Evolutionary conservation across 805 yeast species (phyloP), one percentile per base, ranked within the genome.

Genomic region (Metschnikowia koreensis): DNA sequence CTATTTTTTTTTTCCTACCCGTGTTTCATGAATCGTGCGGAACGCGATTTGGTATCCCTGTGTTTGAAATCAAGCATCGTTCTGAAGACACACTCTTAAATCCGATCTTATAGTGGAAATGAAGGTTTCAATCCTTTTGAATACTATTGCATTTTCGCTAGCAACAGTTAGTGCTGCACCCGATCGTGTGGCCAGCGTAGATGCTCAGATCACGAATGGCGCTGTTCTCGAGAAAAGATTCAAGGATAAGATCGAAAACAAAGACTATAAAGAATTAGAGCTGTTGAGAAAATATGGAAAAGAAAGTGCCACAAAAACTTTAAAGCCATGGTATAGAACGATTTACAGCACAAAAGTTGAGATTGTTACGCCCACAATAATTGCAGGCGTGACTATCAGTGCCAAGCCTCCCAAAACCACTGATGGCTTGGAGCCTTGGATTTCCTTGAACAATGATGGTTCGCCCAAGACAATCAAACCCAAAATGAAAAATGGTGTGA

Each of bases 381-480:
- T 84, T 56, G 85, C 76, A 12, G 86, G 86, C 16, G 80, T 84
- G 54, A 83, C 88, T 0, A 80, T 84, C 64, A 74, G 79, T 50
- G 82, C 83, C 28, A 84, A 86, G 55, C 89, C 93, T 0, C 90
- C 96, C 2, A 73, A 74, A 0, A 85, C 86, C 41, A 81, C 89
- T 6, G 75, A 84, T 58, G 86, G 87, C 9, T 77, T 89, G 56
- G 83, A 82, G 53, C 90, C 89, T 8, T 90, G 97, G 97, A 74
- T 90, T 38, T 80, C 89, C 1, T 74, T 90, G 62, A 80, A 89
- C 52, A 83, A 85, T 56, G 81, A 85, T 54, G 97, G 97, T 15
- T 67, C 77, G 9, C 96, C 97, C 48, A 84, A 86, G 65, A 89
- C 96, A 0, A 81, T 90, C 45, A 76, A 71, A 39, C 97, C 97